Conservation (phyloP, 306 rosid genomes). For the Vachellia collinsii region DNA sequence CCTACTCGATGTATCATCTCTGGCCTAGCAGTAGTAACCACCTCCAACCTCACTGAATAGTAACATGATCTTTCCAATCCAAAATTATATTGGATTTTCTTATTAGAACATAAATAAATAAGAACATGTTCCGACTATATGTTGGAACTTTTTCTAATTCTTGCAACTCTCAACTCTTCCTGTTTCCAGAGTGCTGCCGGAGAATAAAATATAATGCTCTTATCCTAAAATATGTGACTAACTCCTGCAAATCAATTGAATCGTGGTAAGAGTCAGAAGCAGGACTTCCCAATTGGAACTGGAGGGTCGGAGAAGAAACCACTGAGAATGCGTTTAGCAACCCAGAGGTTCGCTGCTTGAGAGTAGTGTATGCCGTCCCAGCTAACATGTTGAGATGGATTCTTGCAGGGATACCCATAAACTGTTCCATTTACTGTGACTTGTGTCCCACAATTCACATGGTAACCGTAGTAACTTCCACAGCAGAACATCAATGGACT, state of each 20-base stretch:
- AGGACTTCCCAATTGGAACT: slow-evolving; percentile 65
- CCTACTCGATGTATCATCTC: not conserved
- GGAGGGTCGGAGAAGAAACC: slow-evolving; percentile 74
- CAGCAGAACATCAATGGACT: slow-evolving; percentile 81
- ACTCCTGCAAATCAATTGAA: not conserved
- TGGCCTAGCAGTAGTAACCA: too few relatives aligned
- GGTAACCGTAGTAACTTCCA: slow-evolving; percentile 76
- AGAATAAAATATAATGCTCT: too few relatives aligned
- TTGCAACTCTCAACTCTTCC: too few relatives aligned
- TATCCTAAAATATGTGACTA: not conserved
- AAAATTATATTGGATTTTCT: too few relatives aligned
- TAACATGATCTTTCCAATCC: too few relatives aligned
- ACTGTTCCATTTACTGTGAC: slow-evolving; percentile 70
- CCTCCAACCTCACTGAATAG: too few relatives aligned
- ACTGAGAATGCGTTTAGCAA: slow-evolving; percentile 57
- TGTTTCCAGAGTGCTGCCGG: too few relatives aligned
- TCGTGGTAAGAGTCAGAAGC: slow-evolving; percentile 35
- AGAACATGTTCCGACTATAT: too few relatives aligned
- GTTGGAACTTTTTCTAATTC: too few relatives aligned
- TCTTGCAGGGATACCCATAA: slow-evolving; percentile 71
- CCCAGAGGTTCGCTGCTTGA: slow-evolving; percentile 71
- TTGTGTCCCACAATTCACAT: slow-evolving; percentile 66
- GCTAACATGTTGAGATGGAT: slow-evolving; percentile 71
- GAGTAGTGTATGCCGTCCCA: slow-evolving; percentile 96
- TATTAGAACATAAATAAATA: too few relatives aligned